Evolutionary conservation across 306 rosid genomes (phyloP).

Genomic region (Hippophae rhamnoides): DNA sequence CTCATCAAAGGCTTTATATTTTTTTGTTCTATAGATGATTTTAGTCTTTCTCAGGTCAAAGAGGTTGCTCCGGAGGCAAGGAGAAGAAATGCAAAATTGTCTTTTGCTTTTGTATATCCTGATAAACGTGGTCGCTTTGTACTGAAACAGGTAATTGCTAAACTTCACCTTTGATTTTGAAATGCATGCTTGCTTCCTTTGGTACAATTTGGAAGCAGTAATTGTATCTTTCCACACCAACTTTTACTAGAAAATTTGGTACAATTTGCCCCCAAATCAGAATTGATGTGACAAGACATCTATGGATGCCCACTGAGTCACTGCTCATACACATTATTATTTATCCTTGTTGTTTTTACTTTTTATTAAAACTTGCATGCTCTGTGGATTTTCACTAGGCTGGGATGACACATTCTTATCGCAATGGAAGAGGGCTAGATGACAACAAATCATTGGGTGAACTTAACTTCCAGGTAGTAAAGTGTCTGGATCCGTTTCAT

Average conservation of each 20-base stretch:
- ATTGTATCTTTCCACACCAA: background rate
- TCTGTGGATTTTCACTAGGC: conserved; percentile 18
- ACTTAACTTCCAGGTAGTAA: conserved; percentile 35
- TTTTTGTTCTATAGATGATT: conserved; percentile 17
- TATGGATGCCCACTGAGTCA: background rate
- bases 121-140: conserved; percentile 78
- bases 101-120: conserved; percentile 92
- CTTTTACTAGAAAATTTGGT: no score
- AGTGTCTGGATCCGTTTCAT: background rate
- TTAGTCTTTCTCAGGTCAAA: conserved; percentile 49
- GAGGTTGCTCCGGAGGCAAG: conserved; percentile 92
- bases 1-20: background rate
- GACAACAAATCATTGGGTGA: conserved; percentile 38
- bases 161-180: background rate
- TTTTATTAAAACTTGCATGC: background rate
- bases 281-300: background rate
- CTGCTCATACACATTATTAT: background rate
- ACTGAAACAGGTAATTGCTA: conserved; percentile 54
- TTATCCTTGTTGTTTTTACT: background rate
- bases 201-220: background rate
- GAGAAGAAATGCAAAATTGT: conserved; percentile 80
- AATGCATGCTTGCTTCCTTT: background rate
- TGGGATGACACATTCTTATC: conserved; percentile 34
- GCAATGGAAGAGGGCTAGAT: conserved; percentile 34
- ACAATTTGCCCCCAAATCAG: background rate